These are phyloP conservation scores for Thermothelomyces thermophilus DNA, from an alignment of 2,329 filamentous ascomycete species.

Conservation along the genomic window DNA sequence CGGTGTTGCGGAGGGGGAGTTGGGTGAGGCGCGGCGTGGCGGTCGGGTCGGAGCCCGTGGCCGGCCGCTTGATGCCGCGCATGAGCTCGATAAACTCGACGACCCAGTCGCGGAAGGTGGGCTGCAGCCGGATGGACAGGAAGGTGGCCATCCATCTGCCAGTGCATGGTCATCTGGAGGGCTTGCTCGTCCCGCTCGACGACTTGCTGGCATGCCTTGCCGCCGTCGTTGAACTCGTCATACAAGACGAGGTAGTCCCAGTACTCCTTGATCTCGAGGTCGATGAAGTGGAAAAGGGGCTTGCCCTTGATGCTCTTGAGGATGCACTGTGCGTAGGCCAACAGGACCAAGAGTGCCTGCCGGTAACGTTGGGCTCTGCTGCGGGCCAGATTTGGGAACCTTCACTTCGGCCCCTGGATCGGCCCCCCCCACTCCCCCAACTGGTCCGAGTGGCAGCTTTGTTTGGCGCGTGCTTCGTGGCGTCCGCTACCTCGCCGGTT, in stretches of 20 bases:
- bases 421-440: too few relatives aligned
- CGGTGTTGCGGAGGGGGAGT: constrained; percentile 50
- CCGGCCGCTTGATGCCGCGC: constrained; percentile 74
- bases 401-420: too few relatives aligned
- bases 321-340: constrained; percentile 97
- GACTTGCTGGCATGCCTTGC: constrained; percentile 81
- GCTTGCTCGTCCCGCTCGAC: constrained; percentile 65
- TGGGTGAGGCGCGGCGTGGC: constrained; percentile 53
- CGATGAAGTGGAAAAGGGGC: constrained; percentile 93
- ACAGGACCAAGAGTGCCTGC: too few relatives aligned
- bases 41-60: constrained; percentile 40
- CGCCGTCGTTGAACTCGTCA: constrained; percentile 97
- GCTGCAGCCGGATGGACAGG: constrained; percentile 71
- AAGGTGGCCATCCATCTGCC: constrained; percentile 95
- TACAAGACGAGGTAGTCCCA: constrained; percentile 99
- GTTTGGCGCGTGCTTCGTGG: too few relatives aligned
- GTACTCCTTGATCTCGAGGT: constrained; percentile 95
- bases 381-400: too few relatives aligned
- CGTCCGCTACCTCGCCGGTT: too few relatives aligned
- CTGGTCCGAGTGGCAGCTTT: too few relatives aligned
- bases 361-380: too few relatives aligned
- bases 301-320: constrained; percentile 95
- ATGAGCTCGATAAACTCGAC: constrained; percentile 93
- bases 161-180: constrained; percentile 92
- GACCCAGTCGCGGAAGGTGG: constrained; percentile 85